Percentiles rank a stretch among this genome's conserved stretches.
phyloP scores from a whole-genome alignment of 2,329 filamentous ascomycete species.

The Massarina eburnea region DNA sequence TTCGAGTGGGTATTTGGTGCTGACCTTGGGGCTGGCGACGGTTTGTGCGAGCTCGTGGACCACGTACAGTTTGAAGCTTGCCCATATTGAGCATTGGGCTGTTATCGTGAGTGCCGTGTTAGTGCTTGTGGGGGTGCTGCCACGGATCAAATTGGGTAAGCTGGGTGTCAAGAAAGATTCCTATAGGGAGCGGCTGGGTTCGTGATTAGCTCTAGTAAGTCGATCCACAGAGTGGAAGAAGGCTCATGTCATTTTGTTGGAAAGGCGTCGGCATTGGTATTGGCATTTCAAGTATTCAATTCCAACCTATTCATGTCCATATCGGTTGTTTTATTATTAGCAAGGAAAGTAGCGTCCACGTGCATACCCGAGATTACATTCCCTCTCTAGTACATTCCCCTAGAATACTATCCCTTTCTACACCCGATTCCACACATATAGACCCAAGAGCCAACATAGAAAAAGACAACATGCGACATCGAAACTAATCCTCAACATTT shows the following conservation, averaged over 20 bases:
- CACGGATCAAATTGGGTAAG: slow-evolving; percentile 81
- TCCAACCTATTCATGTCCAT: neutral
- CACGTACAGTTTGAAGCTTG: slow-evolving; percentile 66
- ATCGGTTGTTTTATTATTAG: neutral
- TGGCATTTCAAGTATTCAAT: neutral
- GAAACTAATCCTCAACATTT: too few relatives aligned
- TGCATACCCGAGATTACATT: neutral
- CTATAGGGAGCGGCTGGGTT: too few relatives aligned
- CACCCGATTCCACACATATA: too few relatives aligned
- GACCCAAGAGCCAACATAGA: too few relatives aligned
- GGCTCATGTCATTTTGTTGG: too few relatives aligned
- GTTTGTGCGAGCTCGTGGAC: slow-evolving; percentile 76
- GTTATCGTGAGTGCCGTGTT: slow-evolving; percentile 67
- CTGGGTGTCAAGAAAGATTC: slow-evolving; percentile 44
- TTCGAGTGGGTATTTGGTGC: slow-evolving; percentile 70
- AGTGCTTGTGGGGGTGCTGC: slow-evolving; percentile 70
- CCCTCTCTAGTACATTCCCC: too few relatives aligned
- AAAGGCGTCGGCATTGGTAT: neutral
- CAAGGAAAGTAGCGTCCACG: neutral
- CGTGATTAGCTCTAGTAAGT: too few relatives aligned
- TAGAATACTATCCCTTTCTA: too few relatives aligned
- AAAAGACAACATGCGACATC: too few relatives aligned
- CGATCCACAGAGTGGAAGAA: too few relatives aligned
- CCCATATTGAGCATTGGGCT: slow-evolving; percentile 77
- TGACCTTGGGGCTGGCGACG: slow-evolving; percentile 72